Conservation (phyloP, 1,139 yeast species). For the Taphrina sp. region DNA sequence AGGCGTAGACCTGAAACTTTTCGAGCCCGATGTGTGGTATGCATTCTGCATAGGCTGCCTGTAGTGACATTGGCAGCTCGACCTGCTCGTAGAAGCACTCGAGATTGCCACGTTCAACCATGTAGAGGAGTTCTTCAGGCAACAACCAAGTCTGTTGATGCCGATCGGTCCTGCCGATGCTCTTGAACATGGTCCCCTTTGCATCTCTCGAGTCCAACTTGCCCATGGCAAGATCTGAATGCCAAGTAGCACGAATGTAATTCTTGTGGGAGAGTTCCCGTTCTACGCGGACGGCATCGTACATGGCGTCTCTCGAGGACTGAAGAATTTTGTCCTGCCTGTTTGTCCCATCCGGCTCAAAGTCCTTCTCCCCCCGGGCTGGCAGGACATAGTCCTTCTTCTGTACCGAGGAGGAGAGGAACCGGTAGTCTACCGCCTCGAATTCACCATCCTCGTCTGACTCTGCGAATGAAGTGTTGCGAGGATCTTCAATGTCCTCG, state of each 20-base stretch:
- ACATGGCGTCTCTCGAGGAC: slow-evolving; percentile 70
- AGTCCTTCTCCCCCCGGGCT: slow-evolving; percentile 79
- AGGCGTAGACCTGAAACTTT: slow-evolving; percentile 60
- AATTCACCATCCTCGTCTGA: slow-evolving; percentile 15
- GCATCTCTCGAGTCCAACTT: slow-evolving; percentile 53
- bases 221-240: slow-evolving; percentile 48
- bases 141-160: slow-evolving; percentile 46
- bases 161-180: slow-evolving; percentile 62
- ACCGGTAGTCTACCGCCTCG: slow-evolving; percentile 29
- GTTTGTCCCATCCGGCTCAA: slow-evolving; percentile 75
- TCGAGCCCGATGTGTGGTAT: slow-evolving; percentile 54
- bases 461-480: not conserved
- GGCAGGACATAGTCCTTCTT: slow-evolving; percentile 53
- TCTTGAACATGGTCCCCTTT: slow-evolving; percentile 70
- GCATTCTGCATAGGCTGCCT: slow-evolving; percentile 61
- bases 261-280: slow-evolving; percentile 58
- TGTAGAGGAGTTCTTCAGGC: slow-evolving; percentile 69
- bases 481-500: not conserved
- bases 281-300: slow-evolving; percentile 57
- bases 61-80: slow-evolving; percentile 57
- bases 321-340: slow-evolving; percentile 56
- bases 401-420: not conserved
- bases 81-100: slow-evolving; percentile 50
- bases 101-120: slow-evolving; percentile 80
- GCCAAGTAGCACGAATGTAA: slow-evolving; percentile 50